Conservation (phyloP, 306 rosid genomes). For the Rosa rugosa region DNA sequence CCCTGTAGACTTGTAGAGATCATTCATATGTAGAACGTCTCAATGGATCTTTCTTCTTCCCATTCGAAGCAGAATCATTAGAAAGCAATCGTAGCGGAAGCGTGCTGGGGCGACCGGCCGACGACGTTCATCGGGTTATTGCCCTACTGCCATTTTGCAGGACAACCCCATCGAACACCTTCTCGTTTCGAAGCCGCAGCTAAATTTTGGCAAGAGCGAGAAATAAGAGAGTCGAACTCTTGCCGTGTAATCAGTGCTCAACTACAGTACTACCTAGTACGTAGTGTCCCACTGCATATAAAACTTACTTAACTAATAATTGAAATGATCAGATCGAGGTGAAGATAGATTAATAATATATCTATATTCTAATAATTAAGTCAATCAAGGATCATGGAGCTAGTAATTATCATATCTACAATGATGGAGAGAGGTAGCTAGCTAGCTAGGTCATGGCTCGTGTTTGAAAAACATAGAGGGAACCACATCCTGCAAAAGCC, state of each 20-base stretch:
- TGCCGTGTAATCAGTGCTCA: background rate
- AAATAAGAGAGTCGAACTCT: background rate
- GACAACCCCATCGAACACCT: background rate
- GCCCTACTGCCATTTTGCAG: background rate
- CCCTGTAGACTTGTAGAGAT: background rate
- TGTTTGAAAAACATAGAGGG: constrained; percentile 72
- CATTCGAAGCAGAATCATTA: background rate
- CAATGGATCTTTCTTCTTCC: background rate
- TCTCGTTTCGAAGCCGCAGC: background rate
- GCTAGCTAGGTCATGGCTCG: constrained; percentile 34
- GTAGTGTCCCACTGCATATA: background rate
- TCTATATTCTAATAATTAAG: background rate
- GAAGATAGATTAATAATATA: background rate
- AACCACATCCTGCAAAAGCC: constrained; percentile 72
- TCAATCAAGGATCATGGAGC: constrained; percentile 9
- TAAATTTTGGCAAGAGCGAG: background rate
- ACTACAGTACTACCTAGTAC: background rate
- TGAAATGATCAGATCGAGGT: background rate
- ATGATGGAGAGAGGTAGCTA: background rate
- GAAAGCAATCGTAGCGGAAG: background rate
- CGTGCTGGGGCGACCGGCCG: background rate
- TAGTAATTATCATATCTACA: constrained; percentile 11
- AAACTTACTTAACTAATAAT: background rate
- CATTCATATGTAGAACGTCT: background rate
- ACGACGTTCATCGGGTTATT: background rate